These are phyloP conservation scores for Wakefieldia striispora DNA, from an alignment of 768 basidiomycete species.

Conservation along the genomic window DNA sequence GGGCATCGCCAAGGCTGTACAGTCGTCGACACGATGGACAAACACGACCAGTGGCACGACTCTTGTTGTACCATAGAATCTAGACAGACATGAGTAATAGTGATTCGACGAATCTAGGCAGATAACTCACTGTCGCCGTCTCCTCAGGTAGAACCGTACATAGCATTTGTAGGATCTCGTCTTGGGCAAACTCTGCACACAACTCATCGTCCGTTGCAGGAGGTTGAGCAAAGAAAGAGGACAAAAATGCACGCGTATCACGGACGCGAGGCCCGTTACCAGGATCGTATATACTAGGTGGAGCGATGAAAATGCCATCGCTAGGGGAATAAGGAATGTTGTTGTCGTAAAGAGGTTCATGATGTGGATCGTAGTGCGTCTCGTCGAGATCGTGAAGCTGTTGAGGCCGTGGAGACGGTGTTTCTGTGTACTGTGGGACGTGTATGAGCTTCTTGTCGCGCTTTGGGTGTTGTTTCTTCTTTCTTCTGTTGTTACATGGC, in stretches of 20 bases:
- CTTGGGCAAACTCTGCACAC: slow-evolving; percentile 75
- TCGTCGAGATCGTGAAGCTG: slow-evolving; percentile 7
- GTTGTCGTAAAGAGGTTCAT: slow-evolving; percentile 4
- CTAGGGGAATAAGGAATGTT: not conserved
- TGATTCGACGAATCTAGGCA: not conserved
- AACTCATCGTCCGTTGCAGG: slow-evolving; percentile 61
- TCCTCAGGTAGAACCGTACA: slow-evolving; percentile 68
- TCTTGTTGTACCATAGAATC: slow-evolving; percentile 88
- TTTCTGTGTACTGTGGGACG: not conserved
- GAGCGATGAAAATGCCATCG: slow-evolving; percentile 29
- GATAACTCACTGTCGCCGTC: slow-evolving; percentile 55
- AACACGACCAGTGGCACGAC: slow-evolving; percentile 62
- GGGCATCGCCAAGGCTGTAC: slow-evolving; percentile 65
- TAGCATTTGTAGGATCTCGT: slow-evolving; percentile 74
- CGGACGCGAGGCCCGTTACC: slow-evolving; percentile 78
- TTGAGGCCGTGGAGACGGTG: not conserved
- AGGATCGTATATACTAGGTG: slow-evolving; percentile 72
- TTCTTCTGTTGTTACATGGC: slow-evolving; percentile 53
- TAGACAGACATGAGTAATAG: slow-evolving; percentile 23
- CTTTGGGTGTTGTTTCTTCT: slow-evolving; percentile 35
- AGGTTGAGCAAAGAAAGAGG: slow-evolving; percentile 64
- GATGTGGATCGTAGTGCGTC: slow-evolving; percentile 6
- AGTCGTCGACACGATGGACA: slow-evolving; percentile 78
- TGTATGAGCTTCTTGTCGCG: slow-evolving; percentile 31
- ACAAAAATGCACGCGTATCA: slow-evolving; percentile 61